These are phyloP conservation scores for Mycena polygramma DNA, from an alignment of 768 basidiomycete genomes.

Conservation along the genomic window DNA sequence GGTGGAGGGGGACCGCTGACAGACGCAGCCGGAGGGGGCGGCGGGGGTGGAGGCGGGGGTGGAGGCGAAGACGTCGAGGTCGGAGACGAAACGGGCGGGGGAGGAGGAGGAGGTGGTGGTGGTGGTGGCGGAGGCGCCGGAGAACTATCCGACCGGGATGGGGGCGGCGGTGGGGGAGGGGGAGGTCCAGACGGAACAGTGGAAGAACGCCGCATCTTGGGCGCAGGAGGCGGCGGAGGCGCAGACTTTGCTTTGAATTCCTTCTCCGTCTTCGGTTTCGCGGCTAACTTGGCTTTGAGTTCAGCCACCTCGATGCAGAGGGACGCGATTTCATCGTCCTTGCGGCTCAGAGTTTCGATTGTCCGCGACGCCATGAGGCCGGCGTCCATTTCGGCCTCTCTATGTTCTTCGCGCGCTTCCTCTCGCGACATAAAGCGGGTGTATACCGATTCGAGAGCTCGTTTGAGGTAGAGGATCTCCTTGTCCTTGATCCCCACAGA, in stretches of 20 bases:
- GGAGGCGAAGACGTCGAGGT: slow-evolving; percentile 28
- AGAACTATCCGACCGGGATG: slow-evolving; percentile 29
- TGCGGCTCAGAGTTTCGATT: slow-evolving; percentile 60
- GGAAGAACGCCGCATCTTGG: slow-evolving; percentile 50
- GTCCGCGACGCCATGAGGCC: slow-evolving; percentile 77
- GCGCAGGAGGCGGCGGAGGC: slow-evolving; percentile 44
- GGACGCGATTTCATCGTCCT: slow-evolving; percentile 59
- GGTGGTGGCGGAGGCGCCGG: slow-evolving; percentile 42
- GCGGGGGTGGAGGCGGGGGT: slow-evolving; percentile 39
- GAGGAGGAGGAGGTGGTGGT: slow-evolving; percentile 28
- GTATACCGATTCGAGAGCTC: slow-evolving; percentile 90
- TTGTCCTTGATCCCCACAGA: slow-evolving; percentile 74
- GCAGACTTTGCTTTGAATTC: slow-evolving; percentile 72
- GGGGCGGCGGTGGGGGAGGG: slow-evolving; percentile 36
- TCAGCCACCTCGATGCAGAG: slow-evolving; percentile 65
- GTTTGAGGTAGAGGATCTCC: slow-evolving; percentile 81
- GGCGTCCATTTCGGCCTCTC: slow-evolving; percentile 70
- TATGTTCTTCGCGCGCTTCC: slow-evolving; percentile 61
- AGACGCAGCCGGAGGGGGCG: slow-evolving; percentile 38
- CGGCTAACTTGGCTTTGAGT: slow-evolving; percentile 64
- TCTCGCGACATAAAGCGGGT: slow-evolving; percentile 77
- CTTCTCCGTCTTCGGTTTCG: slow-evolving; percentile 72
- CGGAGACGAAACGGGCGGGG: slow-evolving; percentile 21
- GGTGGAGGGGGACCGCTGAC: slow-evolving; percentile 40
- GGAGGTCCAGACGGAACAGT: slow-evolving; percentile 29